Percentiles rank a stretch among this genome's conserved stretches.
phyloP scores from a whole-genome alignment of 169 alveolate species.

The Plasmodium gaboni region DNA sequence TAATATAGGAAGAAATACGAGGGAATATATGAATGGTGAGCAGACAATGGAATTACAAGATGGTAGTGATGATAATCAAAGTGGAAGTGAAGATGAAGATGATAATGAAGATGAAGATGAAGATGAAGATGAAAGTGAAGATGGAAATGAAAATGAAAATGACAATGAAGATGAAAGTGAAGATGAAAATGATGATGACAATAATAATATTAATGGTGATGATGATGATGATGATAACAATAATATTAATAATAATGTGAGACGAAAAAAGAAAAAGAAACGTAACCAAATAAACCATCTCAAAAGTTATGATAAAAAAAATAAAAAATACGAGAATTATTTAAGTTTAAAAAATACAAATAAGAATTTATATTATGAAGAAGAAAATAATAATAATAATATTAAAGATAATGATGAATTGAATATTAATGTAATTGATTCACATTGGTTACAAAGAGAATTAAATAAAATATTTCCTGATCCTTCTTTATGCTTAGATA shows the following conservation, averaged over 20 bases:
- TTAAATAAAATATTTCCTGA: constrained; percentile 88
- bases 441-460: constrained; percentile 97
- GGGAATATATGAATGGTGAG: constrained; percentile 68
- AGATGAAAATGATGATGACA: constrained; percentile 82
- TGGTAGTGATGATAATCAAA: constrained; percentile 74
- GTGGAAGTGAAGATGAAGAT: constrained; percentile 77
- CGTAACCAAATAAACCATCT: not conserved
- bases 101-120: constrained; percentile 48
- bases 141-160: constrained; percentile 38
- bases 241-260: constrained; percentile 14
- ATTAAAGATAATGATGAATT: constrained; percentile 46
- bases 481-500: constrained; percentile 88
- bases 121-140: constrained; percentile 33
- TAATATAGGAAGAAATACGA: constrained; percentile 62
- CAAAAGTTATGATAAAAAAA: constrained; percentile 75
- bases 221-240: constrained; percentile 75
- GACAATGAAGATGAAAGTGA: constrained; percentile 77
- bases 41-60: constrained; percentile 62
- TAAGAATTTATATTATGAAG: constrained; percentile 10
- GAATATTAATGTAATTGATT: constrained; percentile 91
- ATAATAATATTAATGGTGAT: constrained; percentile 78
- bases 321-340: constrained; percentile 74
- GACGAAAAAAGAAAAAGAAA: constrained; percentile 68
- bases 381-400: not conserved
- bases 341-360: constrained; percentile 52